phyloP scores from a whole-genome alignment of 768 basidiomycete species.

The Suillus placidus region DNA sequence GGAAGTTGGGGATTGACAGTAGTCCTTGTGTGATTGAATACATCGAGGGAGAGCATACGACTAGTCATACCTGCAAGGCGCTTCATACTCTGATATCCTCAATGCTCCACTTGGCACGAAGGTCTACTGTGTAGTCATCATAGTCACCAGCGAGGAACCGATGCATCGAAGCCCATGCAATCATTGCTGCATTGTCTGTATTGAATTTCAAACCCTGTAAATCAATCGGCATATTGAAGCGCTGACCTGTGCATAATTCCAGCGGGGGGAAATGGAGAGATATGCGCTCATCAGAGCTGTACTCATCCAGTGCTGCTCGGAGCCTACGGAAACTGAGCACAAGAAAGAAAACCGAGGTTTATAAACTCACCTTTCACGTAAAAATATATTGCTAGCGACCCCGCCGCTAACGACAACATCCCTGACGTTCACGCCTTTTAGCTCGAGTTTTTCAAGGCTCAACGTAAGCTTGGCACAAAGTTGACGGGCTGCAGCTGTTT shows the following conservation, averaged over 20 bases:
- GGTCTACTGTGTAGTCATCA: slow-evolving; percentile 62
- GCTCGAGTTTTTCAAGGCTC: slow-evolving; percentile 41
- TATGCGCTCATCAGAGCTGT: slow-evolving; percentile 38
- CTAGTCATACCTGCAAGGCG: background rate
- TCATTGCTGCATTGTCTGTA: slow-evolving; percentile 95
- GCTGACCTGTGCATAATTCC: slow-evolving; percentile 71
- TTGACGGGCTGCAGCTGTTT: slow-evolving; percentile 69
- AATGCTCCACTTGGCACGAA: slow-evolving; percentile 78
- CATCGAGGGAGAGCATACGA: background rate
- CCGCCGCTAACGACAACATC: slow-evolving; percentile 88
- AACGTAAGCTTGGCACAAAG: slow-evolving; percentile 69
- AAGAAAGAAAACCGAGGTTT: background rate
- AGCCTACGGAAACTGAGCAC: slow-evolving; percentile 33
- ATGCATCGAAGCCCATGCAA: slow-evolving; percentile 88
- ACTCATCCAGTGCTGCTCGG: slow-evolving; percentile 28
- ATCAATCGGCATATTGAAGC: background rate
- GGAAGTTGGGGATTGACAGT: background rate
- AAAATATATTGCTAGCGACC: slow-evolving; percentile 82
- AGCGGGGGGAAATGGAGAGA: slow-evolving; percentile 74
- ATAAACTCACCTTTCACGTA: slow-evolving; percentile 61
- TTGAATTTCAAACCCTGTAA: background rate
- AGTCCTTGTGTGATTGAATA: background rate
- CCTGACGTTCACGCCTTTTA: slow-evolving; percentile 48
- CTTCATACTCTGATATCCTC: slow-evolving; percentile 36
- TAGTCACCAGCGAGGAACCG: slow-evolving; percentile 67